Percentiles rank a stretch among this genome's conserved stretches.
Conservation (phyloP, 768 basidiomycete genomes). For the Xerocomus spinulosus region DNA sequence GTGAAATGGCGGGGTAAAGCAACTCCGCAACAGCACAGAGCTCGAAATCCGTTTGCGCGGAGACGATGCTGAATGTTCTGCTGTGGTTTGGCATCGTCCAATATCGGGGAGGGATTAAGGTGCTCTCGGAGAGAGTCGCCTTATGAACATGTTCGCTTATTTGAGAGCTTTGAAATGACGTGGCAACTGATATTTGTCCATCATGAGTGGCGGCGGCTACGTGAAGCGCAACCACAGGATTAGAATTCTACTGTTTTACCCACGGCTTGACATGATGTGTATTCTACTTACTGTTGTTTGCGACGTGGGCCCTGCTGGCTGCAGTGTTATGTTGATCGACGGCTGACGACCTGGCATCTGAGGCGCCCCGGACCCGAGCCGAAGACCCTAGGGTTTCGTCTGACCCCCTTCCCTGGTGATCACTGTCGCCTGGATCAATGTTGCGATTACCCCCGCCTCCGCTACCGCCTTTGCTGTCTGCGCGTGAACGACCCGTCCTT, state of each 20-base stretch:
- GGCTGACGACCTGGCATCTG: constrained; percentile 49
- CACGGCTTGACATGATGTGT: constrained; percentile 13
- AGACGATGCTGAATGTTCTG: constrained; percentile 41
- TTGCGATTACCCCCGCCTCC: constrained; percentile 38
- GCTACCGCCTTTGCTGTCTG: constrained; percentile 40
- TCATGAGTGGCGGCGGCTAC: constrained; percentile 21
- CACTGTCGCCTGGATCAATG: constrained; percentile 35
- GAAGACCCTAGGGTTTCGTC: constrained; percentile 32
- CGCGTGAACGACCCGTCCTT: constrained; percentile 50
- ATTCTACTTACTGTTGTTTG: constrained; percentile 28
- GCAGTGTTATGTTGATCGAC: constrained; percentile 26
- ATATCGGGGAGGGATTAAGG: constrained; percentile 18
- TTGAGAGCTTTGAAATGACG: constrained; percentile 11
- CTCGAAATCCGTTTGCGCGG: constrained; percentile 46
- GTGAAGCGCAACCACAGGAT: constrained; percentile 15
- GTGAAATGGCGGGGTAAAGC: constrained; percentile 34
- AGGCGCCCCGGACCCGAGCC: constrained; percentile 59
- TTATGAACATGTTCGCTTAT: constrained; percentile 19
- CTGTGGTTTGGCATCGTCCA: constrained; percentile 24
- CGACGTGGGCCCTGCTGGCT: constrained; percentile 16
- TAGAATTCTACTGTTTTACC: constrained; percentile 24
- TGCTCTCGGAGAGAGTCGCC: constrained; percentile 21
- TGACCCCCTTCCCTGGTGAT: constrained; percentile 31
- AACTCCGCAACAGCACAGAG: constrained; percentile 49
- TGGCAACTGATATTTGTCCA: constrained; percentile 14